These are phyloP conservation scores for Stygiomarasmius scandens DNA, from an alignment of 1,284 basidiomycete species.

Conservation along the genomic window DNA sequence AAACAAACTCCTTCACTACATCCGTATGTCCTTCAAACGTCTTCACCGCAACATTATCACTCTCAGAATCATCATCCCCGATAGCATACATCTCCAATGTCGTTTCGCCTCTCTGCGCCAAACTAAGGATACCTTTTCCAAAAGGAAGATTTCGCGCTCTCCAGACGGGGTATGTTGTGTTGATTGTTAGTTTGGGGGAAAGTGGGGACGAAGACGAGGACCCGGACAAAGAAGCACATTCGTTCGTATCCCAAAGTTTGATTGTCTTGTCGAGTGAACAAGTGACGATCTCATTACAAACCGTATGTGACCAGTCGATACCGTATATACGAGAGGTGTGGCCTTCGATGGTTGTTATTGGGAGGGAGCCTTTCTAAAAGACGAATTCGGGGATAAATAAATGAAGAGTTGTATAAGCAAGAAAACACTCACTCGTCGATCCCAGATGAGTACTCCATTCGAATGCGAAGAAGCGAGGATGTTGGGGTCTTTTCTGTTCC, in stretches of 20 bases:
- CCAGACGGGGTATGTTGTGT: conserved; percentile 91
- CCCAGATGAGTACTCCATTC: conserved; percentile 86
- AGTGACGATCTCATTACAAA: conserved; percentile 80
- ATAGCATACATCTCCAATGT: conserved; percentile 84
- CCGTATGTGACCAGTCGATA: conserved; percentile 88
- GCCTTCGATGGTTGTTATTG: conserved; percentile 74
- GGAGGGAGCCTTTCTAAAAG: conserved; percentile 84
- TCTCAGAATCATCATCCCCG: background rate
- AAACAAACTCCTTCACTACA: conserved; percentile 98
- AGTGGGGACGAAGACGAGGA: background rate
- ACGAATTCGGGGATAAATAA: conserved; percentile 14
- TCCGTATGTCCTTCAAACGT: conserved; percentile 89
- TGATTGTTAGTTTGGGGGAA: conserved; percentile 59
- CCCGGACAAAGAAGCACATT: conserved; percentile 14
- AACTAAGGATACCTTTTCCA: conserved; percentile 84
- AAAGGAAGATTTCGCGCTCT: conserved; percentile 92
- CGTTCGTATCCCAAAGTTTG: conserved; percentile 77
- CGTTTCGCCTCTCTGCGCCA: conserved; percentile 89
- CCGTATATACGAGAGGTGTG: conserved; percentile 92
- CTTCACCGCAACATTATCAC: conserved; percentile 56
- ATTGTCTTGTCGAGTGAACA: conserved; percentile 93
- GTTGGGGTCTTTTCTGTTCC: conserved; percentile 86
- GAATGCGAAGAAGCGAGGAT: conserved; percentile 87
- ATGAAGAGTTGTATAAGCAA: conserved; percentile 7
- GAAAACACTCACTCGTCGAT: conserved; percentile 72